These are phyloP conservation scores for Actinomortierella wolfii DNA, from an alignment of 371 early-diverging fungal genomes.

Conservation along the genomic window DNA sequence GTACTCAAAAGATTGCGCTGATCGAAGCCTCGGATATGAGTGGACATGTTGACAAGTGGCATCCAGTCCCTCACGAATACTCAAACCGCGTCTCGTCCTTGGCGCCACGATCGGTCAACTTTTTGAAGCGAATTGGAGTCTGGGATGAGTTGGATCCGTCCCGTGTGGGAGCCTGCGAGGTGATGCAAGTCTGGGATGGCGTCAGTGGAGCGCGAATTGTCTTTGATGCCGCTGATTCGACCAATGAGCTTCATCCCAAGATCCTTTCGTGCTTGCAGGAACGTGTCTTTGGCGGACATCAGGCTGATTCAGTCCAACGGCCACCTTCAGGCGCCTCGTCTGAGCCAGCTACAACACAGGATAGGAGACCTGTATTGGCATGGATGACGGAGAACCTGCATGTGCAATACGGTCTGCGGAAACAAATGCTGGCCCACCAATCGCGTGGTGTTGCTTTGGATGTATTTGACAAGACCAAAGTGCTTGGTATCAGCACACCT, in stretches of 20 bases:
- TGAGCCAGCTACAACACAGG: constrained; percentile 50
- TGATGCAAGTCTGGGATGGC: constrained; percentile 83
- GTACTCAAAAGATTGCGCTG: constrained; percentile 66
- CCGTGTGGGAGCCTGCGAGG: constrained; percentile 60
- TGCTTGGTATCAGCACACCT: constrained; percentile 48
- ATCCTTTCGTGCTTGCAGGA: constrained; percentile 19
- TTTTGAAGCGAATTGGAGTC: constrained; percentile 67
- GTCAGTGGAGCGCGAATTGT: constrained; percentile 64
- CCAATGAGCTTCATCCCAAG: constrained; percentile 30
- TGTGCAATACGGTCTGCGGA: constrained; percentile 57
- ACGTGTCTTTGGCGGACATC: constrained; percentile 33
- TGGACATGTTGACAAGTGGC: constrained; percentile 51
- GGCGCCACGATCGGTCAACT: constrained; percentile 61
- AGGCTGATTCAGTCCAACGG: constrained; percentile 62
- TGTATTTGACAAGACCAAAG: constrained; percentile 61
- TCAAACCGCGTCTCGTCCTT: constrained; percentile 80
- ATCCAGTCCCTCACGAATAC: constrained; percentile 52
- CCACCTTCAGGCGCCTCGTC: constrained; percentile 52
- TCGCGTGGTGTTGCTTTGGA: constrained; percentile 52
- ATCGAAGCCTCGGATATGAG: constrained; percentile 77
- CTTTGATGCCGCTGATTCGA: constrained; percentile 57
- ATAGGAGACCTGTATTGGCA: constrained; percentile 42
- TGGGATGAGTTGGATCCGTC: constrained; percentile 59
- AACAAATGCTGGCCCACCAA: constrained; percentile 54
- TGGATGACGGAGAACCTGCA: constrained; percentile 59